Conservation (phyloP, 352 stramenopile species). For the Pythium myriotylum region DNA sequence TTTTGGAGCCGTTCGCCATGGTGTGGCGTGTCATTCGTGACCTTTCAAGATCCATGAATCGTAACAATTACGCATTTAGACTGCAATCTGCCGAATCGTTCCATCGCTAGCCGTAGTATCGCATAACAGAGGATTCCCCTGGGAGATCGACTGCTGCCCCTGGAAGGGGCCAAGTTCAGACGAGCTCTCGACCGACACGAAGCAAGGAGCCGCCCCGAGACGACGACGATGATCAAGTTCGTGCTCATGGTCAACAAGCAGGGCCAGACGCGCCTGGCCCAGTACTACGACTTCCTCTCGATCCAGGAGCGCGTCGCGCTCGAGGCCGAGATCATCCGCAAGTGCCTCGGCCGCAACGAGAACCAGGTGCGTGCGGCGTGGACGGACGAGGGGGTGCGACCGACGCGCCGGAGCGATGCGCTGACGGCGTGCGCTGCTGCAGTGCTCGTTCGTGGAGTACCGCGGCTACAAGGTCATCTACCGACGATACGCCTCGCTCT, state of each 20-base stretch:
- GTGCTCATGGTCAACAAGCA: conserved; percentile 99
- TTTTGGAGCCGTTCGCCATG: background rate
- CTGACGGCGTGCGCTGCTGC: conserved; percentile 11
- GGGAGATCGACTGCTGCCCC: conserved; percentile 1
- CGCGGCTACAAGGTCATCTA: conserved; percentile 99
- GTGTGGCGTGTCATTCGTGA: conserved; percentile 6
- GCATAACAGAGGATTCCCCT: conserved; percentile 14
- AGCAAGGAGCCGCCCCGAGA: background rate
- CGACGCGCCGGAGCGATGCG: background rate
- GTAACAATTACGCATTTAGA: background rate
- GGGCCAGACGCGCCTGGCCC: conserved; percentile 98
- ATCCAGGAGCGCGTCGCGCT: conserved; percentile 98
- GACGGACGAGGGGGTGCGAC: background rate
- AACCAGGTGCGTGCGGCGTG: conserved; percentile 66
- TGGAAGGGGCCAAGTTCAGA: too few species aligned
- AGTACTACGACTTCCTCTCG: conserved; percentile 99
- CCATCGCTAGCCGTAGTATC: background rate
- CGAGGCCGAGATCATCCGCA: conserved; percentile 99
- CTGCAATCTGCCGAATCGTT: too few species aligned
- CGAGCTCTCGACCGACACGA: conserved; percentile 3
- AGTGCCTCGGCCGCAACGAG: conserved; percentile 98
- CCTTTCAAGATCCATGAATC: conserved; percentile 28
- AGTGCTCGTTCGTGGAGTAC: conserved; percentile 99
- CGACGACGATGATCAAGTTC: conserved; percentile 95
- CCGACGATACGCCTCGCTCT: conserved; percentile 98